A percentile compares a stretch with the other conserved stretches of the same genome.
phyloP scores from a whole-genome alignment of 495 filamentous ascomycete genomes.

The Hypoxylon cercidicola region DNA sequence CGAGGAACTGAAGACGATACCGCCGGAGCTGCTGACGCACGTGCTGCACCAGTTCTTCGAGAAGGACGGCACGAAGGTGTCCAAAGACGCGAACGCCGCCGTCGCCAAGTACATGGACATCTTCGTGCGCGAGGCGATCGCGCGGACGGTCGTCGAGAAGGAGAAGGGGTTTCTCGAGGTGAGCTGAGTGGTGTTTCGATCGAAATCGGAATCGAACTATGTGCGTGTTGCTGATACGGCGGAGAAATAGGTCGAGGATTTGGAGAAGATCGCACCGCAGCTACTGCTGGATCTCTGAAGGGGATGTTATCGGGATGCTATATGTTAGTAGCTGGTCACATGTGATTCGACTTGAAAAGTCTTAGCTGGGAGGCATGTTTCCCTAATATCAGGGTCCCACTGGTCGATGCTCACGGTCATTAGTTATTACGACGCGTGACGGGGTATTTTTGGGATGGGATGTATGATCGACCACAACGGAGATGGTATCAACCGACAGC shows the following conservation, averaged over 20 bases:
- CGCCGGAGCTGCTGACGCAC: conserved; percentile 75
- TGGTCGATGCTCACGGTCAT: not conserved
- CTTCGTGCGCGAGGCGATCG: conserved; percentile 92
- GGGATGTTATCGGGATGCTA: not conserved
- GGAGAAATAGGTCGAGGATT: conserved; percentile 71
- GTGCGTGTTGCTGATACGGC: too few species aligned
- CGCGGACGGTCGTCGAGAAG: conserved; percentile 78
- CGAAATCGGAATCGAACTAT: conserved; percentile 8
- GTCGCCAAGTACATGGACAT: conserved; percentile 89
- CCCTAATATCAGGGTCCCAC: not conserved
- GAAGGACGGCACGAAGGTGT: conserved; percentile 75
- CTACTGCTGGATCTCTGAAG: conserved; percentile 84
- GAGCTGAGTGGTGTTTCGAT: conserved; percentile 34
- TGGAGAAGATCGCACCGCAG: conserved; percentile 92
- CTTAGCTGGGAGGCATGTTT: conserved; percentile 17
- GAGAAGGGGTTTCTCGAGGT: conserved; percentile 80
- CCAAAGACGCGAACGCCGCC: conserved; percentile 79
- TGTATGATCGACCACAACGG: conserved; percentile 20
- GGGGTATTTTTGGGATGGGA: conserved; percentile 5
- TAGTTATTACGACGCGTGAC: not conserved
- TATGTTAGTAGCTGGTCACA: not conserved
- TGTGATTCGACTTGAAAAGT: not conserved
- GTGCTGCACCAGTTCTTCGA: conserved; percentile 83
- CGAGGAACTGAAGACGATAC: conserved; percentile 64
- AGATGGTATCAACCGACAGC: conserved; percentile 4